Conservation (phyloP, 2,329 filamentous ascomycete genomes). For the Myriosclerotinia scirpicola region DNA sequence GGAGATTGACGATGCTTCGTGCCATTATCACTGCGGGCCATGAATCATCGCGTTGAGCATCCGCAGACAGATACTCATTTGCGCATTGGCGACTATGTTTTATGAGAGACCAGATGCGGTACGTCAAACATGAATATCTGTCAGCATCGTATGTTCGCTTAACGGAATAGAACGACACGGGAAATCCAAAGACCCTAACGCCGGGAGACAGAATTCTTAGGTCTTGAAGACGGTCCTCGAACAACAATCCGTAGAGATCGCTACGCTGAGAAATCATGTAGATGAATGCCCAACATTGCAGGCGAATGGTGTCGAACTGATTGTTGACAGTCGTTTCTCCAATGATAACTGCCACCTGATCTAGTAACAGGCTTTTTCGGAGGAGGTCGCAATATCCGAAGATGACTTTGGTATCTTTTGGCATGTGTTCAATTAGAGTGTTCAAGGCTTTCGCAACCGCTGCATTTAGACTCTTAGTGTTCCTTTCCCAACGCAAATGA, state of each 20-base stretch:
- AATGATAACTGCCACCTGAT: background rate
- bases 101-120: background rate
- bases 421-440: background rate
- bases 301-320: background rate
- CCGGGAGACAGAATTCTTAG: background rate
- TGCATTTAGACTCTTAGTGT: background rate
- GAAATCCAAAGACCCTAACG: background rate
- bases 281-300: background rate
- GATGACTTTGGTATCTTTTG: background rate
- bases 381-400: background rate
- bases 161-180: background rate
- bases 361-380: constrained; percentile 1
- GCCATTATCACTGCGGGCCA: background rate
- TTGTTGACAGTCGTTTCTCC: background rate
- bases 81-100: background rate
- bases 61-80: background rate
- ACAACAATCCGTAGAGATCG: background rate
- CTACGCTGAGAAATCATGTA: background rate
- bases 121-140: background rate
- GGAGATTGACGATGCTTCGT: background rate
- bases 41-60: background rate
- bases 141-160: background rate
- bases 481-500: background rate
- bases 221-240: background rate
- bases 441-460: background rate